phyloP scores from a whole-genome alignment of 768 basidiomycete genomes.

The Russula sp. region DNA sequence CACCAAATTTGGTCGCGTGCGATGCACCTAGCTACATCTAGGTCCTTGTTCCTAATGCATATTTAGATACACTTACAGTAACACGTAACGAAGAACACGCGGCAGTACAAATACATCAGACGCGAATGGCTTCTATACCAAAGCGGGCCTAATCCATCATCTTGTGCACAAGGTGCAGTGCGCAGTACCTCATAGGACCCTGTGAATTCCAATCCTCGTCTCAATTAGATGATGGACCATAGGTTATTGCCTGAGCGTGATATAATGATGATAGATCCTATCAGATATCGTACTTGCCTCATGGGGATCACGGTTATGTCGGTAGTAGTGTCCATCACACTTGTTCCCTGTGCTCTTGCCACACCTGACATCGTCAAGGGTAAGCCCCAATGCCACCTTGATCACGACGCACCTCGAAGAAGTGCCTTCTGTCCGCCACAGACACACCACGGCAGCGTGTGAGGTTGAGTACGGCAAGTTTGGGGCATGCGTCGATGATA shows the following conservation, averaged over 20 bases:
- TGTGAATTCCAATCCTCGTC: not conserved
- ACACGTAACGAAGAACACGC: not conserved
- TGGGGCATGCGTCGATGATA: constrained; percentile 52
- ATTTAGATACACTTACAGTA: not conserved
- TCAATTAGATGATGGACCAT: not conserved
- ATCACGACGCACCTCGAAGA: constrained; percentile 49
- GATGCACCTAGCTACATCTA: not conserved
- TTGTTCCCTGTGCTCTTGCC: constrained; percentile 3
- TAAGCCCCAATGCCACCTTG: not conserved
- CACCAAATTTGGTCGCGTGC: not conserved
- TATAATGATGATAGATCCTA: not conserved
- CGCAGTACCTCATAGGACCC: not conserved
- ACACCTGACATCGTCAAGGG: constrained; percentile 3
- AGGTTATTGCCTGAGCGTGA: not conserved
- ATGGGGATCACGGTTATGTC: not conserved
- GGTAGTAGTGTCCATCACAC: not conserved
- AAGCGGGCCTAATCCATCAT: not conserved
- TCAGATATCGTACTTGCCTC: not conserved
- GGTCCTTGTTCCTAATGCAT: not conserved
- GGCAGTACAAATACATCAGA: not conserved
- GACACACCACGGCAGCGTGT: constrained; percentile 62
- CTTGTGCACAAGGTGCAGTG: not conserved
- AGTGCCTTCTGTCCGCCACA: constrained; percentile 52
- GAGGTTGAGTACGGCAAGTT: constrained; percentile 50
- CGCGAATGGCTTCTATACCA: not conserved